Base-by-base conservation (phyloP, 2,329 filamentous ascomycete species). In the Fusarium haematococcum region DNA sequence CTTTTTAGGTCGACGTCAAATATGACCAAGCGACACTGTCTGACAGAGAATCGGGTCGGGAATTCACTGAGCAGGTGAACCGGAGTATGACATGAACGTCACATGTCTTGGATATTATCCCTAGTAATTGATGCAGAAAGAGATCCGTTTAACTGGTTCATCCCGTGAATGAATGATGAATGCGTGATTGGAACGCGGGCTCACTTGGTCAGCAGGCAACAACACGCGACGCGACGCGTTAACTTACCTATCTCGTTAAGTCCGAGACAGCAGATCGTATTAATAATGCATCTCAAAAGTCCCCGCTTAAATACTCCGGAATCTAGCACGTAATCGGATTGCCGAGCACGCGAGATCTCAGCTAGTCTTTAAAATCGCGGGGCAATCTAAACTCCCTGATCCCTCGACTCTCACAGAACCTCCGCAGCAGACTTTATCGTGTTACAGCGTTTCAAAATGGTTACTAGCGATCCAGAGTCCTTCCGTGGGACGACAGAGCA, bases 281-380 rank as follows among this genome's bases (percentile, higher is more conserved):
- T 63, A 63, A 35, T 63, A 63, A 63, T 63, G 27, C 23, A 39
- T 27, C 43, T 35, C 20, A 20, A 5, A 27, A 27, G 32, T 30
- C 35, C 33, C 56, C 56, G 16, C 56, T 58, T 41, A 10, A 20
- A 20, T 20, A 6, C 16, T 61, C 39, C 58, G 39, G 35, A 16
- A 33, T 23, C 18, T 33, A 56, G 61, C 61, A 63, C 61, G 61
- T 63, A 63, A 63, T 63, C 33, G 13, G 3, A 11, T 16, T 52
- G n/a, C 37, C 37, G 45, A 70, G 68, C 68, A 70, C 68, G 68
- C 68, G 63, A 70, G 68, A 57, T 63, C 56, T 50, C 60, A 50
- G 52, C 65, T 68, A 68, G 67, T 69, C 35, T 14, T 54, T 18
- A 30, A 23, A 35, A 56, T 56, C 33, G 61, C 61, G 61, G 48